Evolutionary conservation across 2,329 filamentous ascomycete genomes (phyloP), one percentile per base, ranked within the genome.

Genomic region (Pseudofabraea citricarpa): DNA sequence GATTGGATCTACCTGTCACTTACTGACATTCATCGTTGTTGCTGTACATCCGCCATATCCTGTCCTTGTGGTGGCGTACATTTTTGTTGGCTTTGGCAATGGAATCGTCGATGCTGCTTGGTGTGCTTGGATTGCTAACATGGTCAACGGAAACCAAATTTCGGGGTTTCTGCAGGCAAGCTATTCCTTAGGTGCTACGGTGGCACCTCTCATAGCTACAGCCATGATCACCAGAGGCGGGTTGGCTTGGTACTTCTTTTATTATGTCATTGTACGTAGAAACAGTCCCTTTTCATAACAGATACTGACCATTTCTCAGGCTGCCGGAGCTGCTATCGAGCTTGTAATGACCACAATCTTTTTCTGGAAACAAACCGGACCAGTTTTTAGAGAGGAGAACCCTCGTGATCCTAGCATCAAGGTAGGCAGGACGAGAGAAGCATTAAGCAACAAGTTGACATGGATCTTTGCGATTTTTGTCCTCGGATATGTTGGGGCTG

Each of bases 391-490:
- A 41, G 64, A 63, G 7, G 71, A 69, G 2, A 84, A 85, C 57
- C 75, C 80, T 39, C 47, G 38, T 31, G 46, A 46, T 37, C 37
- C 44, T 4, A 43, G 32, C 19, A 37, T 41, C 8, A 52, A 42
- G 26, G 52, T 47, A 3, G 52, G 52, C n/a, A 49, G 56, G 4
- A 58, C 56, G 7, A 39, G 59, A 47, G 44, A 59, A 54, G 40
- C 54, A 21, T 15, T 77, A 4, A 50, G 59, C 67, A 69, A 51
- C 67, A 72, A 69, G 43, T 71, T 86, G 3, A 84, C 84, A 3
- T 90, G 86, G 85, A 68, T 88, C n/a, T 71, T 80, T 33, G 75
- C 87, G 2, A 47, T 85, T 2, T 94, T 94, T 60, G 67, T 94
- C 12, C 73, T 94, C 4, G 79, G 80, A 7, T 94, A 94, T 56